These are phyloP conservation scores for Jacaranda mimosifolia DNA, from an alignment of 257 asterid genomes.

Conservation along the genomic window DNA sequence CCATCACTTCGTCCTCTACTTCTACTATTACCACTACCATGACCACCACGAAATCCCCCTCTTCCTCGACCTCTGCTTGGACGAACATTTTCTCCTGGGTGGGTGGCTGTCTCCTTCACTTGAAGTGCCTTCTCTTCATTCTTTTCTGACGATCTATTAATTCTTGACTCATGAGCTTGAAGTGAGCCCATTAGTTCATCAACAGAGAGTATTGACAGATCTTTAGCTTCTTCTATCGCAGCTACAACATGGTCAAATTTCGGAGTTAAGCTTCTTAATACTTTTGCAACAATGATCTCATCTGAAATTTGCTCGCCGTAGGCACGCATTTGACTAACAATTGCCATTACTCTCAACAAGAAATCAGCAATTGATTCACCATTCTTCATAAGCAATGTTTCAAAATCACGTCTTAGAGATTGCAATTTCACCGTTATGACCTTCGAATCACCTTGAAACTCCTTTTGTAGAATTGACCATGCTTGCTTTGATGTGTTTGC, in stretches of 20 bases:
- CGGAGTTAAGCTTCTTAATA: neutral
- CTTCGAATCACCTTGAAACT: neutral
- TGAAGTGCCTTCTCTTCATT: neutral
- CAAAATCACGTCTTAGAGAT: neutral
- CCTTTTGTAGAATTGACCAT: neutral
- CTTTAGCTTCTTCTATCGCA: neutral
- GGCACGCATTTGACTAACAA: neutral
- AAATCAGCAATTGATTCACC: neutral
- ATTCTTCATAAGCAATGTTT: neutral
- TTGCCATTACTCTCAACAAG: neutral
- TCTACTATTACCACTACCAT: neutral
- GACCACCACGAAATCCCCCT: neutral
- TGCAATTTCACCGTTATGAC: neutral
- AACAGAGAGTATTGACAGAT: too few species aligned
- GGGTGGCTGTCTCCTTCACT: neutral
- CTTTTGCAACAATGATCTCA: neutral
- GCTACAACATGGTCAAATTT: neutral
- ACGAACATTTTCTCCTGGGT: neutral
- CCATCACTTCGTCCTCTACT: neutral
- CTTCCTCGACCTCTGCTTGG: neutral
- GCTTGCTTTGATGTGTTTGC: slow-evolving; percentile 5
- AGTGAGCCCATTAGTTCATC: too few species aligned
- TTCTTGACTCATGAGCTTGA: neutral
- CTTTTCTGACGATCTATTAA: neutral
- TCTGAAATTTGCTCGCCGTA: neutral